phyloP scores from a whole-genome alignment of 1,284 basidiomycete species.

The Phenoliferia sp. region DNA sequence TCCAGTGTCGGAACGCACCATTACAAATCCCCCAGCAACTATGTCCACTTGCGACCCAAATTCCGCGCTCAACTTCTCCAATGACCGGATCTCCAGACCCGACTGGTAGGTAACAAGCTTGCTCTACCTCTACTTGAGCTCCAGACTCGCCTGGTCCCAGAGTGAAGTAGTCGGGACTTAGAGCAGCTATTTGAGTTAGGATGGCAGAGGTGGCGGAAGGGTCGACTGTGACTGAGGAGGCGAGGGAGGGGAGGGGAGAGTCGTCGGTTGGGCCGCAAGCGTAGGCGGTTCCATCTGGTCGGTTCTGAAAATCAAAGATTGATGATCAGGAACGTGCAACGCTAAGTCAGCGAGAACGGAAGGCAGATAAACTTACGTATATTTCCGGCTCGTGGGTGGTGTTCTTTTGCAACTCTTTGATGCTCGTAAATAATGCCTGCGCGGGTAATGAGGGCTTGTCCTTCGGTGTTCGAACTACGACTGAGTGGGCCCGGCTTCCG shows the following conservation, averaged over 20 bases:
- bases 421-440: constrained; percentile 52
- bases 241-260: constrained; percentile 38
- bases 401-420: constrained; percentile 45
- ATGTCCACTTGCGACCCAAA: constrained; percentile 49
- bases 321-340: constrained; percentile 27
- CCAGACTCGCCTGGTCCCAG: constrained; percentile 30
- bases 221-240: constrained; percentile 38
- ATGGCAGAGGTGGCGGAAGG: constrained; percentile 44
- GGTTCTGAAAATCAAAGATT: constrained; percentile 35
- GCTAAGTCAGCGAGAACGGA: neutral
- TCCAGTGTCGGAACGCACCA: constrained; percentile 28
- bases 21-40: constrained; percentile 48
- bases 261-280: constrained; percentile 41
- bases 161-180: constrained; percentile 47
- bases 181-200: constrained; percentile 45
- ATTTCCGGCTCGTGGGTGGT: constrained; percentile 48
- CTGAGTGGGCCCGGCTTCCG: constrained; percentile 50
- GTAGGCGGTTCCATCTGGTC: constrained; percentile 44
- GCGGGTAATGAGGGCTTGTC: constrained; percentile 35
- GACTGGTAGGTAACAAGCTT: constrained; percentile 55
- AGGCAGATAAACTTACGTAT: constrained; percentile 34
- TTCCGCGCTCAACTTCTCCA: constrained; percentile 47
- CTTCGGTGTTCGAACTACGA: constrained; percentile 42
- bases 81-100: constrained; percentile 51
- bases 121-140: constrained; percentile 42